Base-by-base conservation (phyloP, 2,329 filamentous ascomycete species). In the Hymenoscyphus occultus region DNA sequence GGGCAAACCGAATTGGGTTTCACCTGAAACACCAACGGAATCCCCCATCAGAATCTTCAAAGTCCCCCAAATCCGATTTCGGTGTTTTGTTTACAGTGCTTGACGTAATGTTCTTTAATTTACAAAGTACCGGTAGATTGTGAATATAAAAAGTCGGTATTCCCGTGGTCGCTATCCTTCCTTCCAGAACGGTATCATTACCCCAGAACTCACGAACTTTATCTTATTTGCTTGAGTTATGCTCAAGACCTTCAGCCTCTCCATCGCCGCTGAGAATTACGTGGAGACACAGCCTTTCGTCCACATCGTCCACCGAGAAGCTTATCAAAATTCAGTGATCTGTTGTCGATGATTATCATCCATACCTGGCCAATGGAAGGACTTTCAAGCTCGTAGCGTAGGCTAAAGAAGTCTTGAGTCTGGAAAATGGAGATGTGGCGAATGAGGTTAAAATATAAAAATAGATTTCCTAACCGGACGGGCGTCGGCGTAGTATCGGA, bases 401-500 rank as follows among this genome's bases (percentile, higher is more conserved):
- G 22, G 22, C 9, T 22, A 5, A 5, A 10, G 9, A 10, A 35
- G 35, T 35, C 35, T 35, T 35, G 35, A 5, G 35, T 28, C 28
- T 28, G 1, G 28, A 28, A 28, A 3, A 28, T 28, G 28, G 28
- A 28, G 28, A 28, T 7, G 35, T 54, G 48, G 48, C 48, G 48
- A 54, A 54, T 54, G 19, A 31, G 9, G 19, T 4, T 7, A 19
- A 54, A 22, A 4, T 28, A 28, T 54, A 54, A 54, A 54, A 54
- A 54, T 54, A 54, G 48, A 54, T 28, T n/a, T 19, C n/a, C 12
- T 51, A 14, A n/a, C n/a, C 45, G 2, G n/a, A 13, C 48, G 19
- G 48, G 19, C 19, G 13, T 54, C 48, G 48, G 48, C 48, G 19
- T 54, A 54, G 48, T 28, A 54, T 54, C 48, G 48, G 45, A 51